Conservation (phyloP, 2,329 filamentous ascomycete genomes). For the Ophiosphaerella korrae region DNA sequence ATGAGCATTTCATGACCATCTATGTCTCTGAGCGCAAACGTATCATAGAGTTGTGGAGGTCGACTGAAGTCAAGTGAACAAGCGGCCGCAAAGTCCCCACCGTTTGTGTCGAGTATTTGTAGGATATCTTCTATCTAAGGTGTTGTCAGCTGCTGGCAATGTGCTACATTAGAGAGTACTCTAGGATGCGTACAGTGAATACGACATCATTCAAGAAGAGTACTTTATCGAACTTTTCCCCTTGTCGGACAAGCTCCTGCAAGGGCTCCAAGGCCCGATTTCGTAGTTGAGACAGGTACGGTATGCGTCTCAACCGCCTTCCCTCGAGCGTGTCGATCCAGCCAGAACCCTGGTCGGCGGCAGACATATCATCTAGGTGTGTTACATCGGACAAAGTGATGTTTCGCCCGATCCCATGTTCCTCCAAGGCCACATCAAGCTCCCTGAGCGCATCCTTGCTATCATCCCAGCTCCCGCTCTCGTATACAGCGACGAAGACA, state of each 20-base stretch:
- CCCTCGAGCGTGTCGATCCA: constrained; percentile 49
- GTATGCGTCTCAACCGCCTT: constrained; percentile 67
- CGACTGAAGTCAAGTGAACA: constrained; percentile 65
- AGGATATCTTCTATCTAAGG: constrained; percentile 58
- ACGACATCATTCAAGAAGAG: constrained; percentile 68
- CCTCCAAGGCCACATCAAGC: constrained; percentile 60
- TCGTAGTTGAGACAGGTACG: constrained; percentile 66
- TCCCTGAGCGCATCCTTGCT: constrained; percentile 63
- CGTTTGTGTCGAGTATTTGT: constrained; percentile 60
- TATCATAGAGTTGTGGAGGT: constrained; percentile 63
- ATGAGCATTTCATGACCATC: constrained; percentile 57
- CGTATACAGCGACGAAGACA: constrained; percentile 68
- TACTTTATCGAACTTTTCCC: constrained; percentile 60
- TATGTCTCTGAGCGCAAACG: constrained; percentile 64
- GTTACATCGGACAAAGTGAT: constrained; percentile 64
- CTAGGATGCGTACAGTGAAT: constrained; percentile 45
- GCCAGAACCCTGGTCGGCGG: not conserved
- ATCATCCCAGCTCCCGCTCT: constrained; percentile 71
- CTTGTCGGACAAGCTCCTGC: constrained; percentile 55
- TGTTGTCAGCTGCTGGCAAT: too few species aligned
- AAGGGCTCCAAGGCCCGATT: constrained; percentile 67
- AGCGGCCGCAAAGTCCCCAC: constrained; percentile 63
- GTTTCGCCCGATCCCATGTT: constrained; percentile 57
- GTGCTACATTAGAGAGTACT: too few species aligned
- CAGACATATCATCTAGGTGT: constrained; percentile 14